Evolutionary conservation across 2,329 filamentous ascomycete genomes (phyloP).

Genomic region (Scytalidium lignicola): DNA sequence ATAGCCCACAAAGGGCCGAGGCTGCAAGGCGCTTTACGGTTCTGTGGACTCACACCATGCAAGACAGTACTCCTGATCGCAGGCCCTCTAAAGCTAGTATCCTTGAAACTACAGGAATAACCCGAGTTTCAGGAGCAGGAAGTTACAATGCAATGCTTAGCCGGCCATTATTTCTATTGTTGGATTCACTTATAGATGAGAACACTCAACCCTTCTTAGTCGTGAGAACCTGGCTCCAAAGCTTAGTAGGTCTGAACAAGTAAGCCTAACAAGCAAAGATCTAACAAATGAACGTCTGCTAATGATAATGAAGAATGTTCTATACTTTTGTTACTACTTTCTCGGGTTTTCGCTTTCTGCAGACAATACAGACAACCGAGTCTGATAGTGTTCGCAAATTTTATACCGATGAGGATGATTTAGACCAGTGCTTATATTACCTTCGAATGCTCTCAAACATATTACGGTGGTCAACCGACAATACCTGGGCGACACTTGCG

Average conservation of each 20-base stretch:
- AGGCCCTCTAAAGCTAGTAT: slow-evolving; percentile 41
- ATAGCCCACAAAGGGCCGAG: slow-evolving; percentile 49
- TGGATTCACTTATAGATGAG: slow-evolving; percentile 73
- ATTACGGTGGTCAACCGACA: slow-evolving; percentile 61
- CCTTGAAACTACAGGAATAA: slow-evolving; percentile 28
- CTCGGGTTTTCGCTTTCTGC: slow-evolving; percentile 48
- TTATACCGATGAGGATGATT: slow-evolving; percentile 57
- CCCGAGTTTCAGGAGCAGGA: slow-evolving; percentile 49
- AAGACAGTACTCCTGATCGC: slow-evolving; percentile 48
- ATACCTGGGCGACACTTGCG: slow-evolving; percentile 66
- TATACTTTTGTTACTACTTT: slow-evolving; percentile 56
- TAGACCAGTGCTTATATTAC: slow-evolving; percentile 74
- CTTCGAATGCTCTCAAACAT: slow-evolving; percentile 70
- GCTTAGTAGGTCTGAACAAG: slow-evolving; percentile 58
- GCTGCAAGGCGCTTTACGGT: slow-evolving; percentile 66
- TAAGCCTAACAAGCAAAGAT: slow-evolving; percentile 28
- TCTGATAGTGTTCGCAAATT: slow-evolving; percentile 22
- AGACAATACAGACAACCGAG: slow-evolving; percentile 16
- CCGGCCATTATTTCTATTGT: slow-evolving; percentile 72
- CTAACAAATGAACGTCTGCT: slow-evolving; percentile 12
- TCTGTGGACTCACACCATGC: slow-evolving; percentile 75
- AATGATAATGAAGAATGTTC: slow-evolving; percentile 45
- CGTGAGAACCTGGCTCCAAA: slow-evolving; percentile 75
- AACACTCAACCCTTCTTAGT: slow-evolving; percentile 70
- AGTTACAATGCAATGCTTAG: slow-evolving; percentile 71